These are phyloP conservation scores for Hordeum marinum DNA, from an alignment of 176 grass and related monocot genomes.

Conservation along the genomic window DNA sequence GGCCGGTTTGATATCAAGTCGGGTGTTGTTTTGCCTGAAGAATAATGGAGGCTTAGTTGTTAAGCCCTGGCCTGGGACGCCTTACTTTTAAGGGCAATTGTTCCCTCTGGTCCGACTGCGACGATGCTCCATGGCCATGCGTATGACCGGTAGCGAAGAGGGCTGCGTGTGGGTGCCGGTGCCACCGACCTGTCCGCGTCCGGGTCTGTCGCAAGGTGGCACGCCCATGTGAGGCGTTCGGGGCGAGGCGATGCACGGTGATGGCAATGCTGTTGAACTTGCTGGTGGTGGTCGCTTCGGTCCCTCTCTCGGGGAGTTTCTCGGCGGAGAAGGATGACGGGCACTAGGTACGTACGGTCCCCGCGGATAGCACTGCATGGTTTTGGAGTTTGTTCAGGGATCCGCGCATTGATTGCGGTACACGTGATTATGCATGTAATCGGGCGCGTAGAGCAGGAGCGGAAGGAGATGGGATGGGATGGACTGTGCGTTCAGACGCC, in stretches of 20 bases:
- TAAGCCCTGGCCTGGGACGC: neutral
- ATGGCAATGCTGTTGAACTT: neutral
- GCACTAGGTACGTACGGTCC: neutral
- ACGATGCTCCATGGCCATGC: neutral
- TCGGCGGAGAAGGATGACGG: neutral
- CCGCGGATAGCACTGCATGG: neutral
- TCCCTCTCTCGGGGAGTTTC: neutral
- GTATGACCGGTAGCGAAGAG: neutral
- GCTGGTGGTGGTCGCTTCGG: neutral
- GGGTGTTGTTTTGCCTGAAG: neutral
- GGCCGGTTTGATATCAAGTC: neutral
- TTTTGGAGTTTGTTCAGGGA: neutral
- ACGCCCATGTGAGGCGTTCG: conserved; percentile 30
- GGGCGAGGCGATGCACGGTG: neutral
- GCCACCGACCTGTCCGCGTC: neutral
- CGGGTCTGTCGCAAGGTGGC: neutral
- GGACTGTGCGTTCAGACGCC: too few relatives aligned
- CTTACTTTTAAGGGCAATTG: neutral
- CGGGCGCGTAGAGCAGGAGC: too few relatives aligned
- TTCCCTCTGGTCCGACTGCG: neutral
- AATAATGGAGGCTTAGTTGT: neutral
- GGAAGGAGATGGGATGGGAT: too few relatives aligned
- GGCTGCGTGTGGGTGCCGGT: neutral
- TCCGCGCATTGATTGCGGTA: neutral
- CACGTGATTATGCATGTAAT: neutral